Percentiles rank a stretch among this genome's conserved stretches.
phyloP scores from a whole-genome alignment of 345 rosid genomes.

The Turritis glabra region DNA sequence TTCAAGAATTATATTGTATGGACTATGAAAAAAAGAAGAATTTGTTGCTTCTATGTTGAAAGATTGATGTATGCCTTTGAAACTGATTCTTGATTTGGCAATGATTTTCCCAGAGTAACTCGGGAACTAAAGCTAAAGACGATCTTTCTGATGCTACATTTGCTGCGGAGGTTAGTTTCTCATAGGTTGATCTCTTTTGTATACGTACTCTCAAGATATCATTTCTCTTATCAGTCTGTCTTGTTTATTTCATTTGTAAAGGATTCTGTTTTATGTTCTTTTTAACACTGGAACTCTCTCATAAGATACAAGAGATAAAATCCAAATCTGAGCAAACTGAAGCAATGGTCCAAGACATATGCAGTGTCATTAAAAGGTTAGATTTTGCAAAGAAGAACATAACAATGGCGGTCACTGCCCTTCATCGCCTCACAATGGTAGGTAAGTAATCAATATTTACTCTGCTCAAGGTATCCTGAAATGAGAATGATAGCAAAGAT shows the following conservation, averaged over 20 bases:
- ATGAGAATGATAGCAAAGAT: background rate
- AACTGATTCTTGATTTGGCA: background rate
- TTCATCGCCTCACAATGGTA: constrained; percentile 90
- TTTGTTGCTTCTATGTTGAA: background rate
- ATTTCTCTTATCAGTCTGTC: too few relatives aligned
- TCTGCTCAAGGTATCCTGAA: constrained; percentile 2
- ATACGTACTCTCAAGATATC: too few relatives aligned
- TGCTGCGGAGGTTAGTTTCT: constrained; percentile 77
- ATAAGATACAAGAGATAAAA: constrained; percentile 90
- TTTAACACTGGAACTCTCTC: constrained; percentile 69
- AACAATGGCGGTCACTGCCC: constrained; percentile 87
- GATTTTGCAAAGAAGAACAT: constrained; percentile 98
- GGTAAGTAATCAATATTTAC: constrained; percentile 49
- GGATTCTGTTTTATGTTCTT: constrained; percentile 19
- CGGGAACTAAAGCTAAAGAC: constrained; percentile 94
- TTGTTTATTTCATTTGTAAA: background rate
- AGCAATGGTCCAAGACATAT: constrained; percentile 92
- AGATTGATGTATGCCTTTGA: background rate
- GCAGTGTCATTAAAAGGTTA: constrained; percentile 92
- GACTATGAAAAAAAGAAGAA: background rate
- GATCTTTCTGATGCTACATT: constrained; percentile 91
- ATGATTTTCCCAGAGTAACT: constrained; percentile 63
- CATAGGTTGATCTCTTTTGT: constrained; percentile 1
- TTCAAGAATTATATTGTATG: background rate
- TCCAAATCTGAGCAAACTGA: constrained; percentile 92